phyloP scores from a whole-genome alignment of 2,329 filamentous ascomycete genomes.

The Arthrobotrys iridis region DNA sequence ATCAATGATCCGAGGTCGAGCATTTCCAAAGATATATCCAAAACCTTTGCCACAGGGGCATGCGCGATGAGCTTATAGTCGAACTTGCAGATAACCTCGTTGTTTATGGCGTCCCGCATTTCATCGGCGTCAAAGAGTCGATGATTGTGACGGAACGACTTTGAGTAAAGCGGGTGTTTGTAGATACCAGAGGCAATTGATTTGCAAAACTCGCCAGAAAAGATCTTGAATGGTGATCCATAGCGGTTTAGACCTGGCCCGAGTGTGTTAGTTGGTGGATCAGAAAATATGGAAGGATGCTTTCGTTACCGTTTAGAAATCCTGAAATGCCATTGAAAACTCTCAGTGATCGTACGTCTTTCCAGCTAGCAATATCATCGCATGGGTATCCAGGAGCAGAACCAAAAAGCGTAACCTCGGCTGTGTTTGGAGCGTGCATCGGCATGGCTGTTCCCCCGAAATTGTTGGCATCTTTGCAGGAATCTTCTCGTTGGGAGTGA shows the following conservation, averaged over 20 bases:
- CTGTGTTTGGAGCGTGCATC: conserved; percentile 8
- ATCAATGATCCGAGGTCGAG: conserved; percentile 49
- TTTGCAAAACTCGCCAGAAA: conserved; percentile 51
- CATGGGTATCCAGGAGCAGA: conserved; percentile 11
- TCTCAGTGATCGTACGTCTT: conserved; percentile 45
- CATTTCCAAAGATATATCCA: conserved; percentile 47
- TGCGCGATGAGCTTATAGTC: conserved; percentile 33
- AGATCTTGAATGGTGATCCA: conserved; percentile 50
- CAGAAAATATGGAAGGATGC: not conserved
- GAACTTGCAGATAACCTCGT: conserved; percentile 37
- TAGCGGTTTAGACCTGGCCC: conserved; percentile 25
- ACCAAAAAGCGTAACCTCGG: conserved; percentile 29
- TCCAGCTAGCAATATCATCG: not conserved
- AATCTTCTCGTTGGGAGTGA: conserved; percentile 41
- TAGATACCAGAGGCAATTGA: conserved; percentile 47
- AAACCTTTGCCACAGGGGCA: conserved; percentile 24
- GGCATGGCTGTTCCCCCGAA: not conserved
- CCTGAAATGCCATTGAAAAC: conserved; percentile 36
- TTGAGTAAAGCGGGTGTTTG: conserved; percentile 49
- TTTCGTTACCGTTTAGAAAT: conserved; percentile 30
- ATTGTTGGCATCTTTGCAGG: not conserved
- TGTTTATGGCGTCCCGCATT: conserved; percentile 27
- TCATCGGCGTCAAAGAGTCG: conserved; percentile 40
- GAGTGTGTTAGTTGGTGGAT: not conserved
- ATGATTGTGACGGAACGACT: conserved; percentile 34